phyloP scores from a whole-genome alignment of 371 early-diverging fungal species.

The Mucor plumbeus region DNA sequence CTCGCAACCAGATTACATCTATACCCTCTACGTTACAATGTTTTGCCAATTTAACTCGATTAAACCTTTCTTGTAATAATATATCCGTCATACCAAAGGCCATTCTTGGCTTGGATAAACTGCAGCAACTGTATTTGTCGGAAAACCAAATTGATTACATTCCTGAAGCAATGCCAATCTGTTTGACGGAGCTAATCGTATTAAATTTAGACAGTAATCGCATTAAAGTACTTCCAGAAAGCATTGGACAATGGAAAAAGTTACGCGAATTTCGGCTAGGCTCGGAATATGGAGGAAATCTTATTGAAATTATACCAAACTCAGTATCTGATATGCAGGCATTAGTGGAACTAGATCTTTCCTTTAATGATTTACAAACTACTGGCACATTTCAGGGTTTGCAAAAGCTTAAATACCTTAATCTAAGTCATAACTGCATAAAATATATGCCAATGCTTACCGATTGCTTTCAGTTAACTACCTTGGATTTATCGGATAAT shows the following conservation, averaged over 20 bases:
- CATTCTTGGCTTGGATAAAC: slow-evolving; percentile 48
- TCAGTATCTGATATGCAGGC: slow-evolving; percentile 45
- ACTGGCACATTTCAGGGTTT: slow-evolving; percentile 40
- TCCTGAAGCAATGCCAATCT: slow-evolving; percentile 47
- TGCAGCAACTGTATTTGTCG: slow-evolving; percentile 59
- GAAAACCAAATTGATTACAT: slow-evolving; percentile 55
- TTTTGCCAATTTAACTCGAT: slow-evolving; percentile 36
- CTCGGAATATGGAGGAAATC: slow-evolving; percentile 64
- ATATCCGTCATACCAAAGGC: slow-evolving; percentile 53
- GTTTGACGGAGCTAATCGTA: slow-evolving; percentile 44
- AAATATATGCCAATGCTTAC: slow-evolving; percentile 41
- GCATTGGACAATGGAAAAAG: slow-evolving; percentile 44
- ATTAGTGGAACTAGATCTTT: slow-evolving; percentile 56
- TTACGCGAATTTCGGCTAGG: slow-evolving; percentile 61
- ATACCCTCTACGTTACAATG: slow-evolving; percentile 36
- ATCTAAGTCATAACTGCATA: slow-evolving; percentile 57
- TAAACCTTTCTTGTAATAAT: slow-evolving; percentile 61
- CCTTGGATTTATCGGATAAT: slow-evolving; percentile 56
- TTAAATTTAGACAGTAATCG: slow-evolving; percentile 55
- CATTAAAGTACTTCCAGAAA: slow-evolving; percentile 50
- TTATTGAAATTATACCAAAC: slow-evolving; percentile 47
- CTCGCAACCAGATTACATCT: slow-evolving; percentile 45
- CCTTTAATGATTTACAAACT: slow-evolving; percentile 52
- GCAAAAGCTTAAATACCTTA: slow-evolving; percentile 33
- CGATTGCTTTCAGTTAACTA: slow-evolving; percentile 24